Conservation (phyloP, 192 early-diverging fungal species). For the Geranomyces variabilis region DNA sequence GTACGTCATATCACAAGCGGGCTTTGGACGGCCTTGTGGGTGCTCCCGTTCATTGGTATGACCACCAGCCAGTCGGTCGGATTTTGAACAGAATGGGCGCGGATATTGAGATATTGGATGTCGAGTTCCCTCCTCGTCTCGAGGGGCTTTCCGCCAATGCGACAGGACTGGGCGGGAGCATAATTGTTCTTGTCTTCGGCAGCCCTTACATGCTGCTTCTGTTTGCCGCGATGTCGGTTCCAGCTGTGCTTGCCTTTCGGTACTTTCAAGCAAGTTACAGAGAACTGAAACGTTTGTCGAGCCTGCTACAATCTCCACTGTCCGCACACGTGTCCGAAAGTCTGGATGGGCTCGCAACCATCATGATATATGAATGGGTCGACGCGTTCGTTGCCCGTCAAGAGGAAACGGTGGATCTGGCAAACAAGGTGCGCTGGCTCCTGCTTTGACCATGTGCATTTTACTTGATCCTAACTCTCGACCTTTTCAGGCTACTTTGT, state of each 20-base stretch:
- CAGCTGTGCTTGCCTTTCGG: slow-evolving; percentile 29
- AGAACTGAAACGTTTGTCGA: slow-evolving; percentile 37
- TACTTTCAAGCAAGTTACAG: slow-evolving; percentile 38
- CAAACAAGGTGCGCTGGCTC: slow-evolving; percentile 1
- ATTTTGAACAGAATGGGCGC: slow-evolving; percentile 83
- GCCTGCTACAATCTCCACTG: slow-evolving; percentile 30
- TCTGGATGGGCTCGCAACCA: slow-evolving; percentile 38
- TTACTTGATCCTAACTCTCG: not conserved
- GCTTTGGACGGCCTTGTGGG: slow-evolving; percentile 41
- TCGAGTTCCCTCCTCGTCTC: slow-evolving; percentile 30
- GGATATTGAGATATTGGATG: slow-evolving; percentile 58
- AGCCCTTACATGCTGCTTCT: slow-evolving; percentile 22
- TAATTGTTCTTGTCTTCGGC: slow-evolving; percentile 18
- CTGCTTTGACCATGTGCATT: slow-evolving; percentile 1
- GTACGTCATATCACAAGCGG: slow-evolving; percentile 28
- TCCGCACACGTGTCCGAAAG: slow-evolving; percentile 38
- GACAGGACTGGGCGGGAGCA: slow-evolving; percentile 20
- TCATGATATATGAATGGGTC: slow-evolving; percentile 9
- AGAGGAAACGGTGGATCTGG: not conserved
- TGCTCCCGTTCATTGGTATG: slow-evolving; percentile 42
- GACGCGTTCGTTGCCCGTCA: slow-evolving; percentile 9
- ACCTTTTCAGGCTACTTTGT: not conserved
- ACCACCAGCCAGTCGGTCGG: slow-evolving; percentile 68
- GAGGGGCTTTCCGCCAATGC: slow-evolving; percentile 34
- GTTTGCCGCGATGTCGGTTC: slow-evolving; percentile 24